Percentiles rank a stretch among this genome's conserved stretches.
These are phyloP conservation scores for Pseudozyma hubeiensis DNA, from an alignment of 1,284 basidiomycete species.

Conservation along the genomic window DNA sequence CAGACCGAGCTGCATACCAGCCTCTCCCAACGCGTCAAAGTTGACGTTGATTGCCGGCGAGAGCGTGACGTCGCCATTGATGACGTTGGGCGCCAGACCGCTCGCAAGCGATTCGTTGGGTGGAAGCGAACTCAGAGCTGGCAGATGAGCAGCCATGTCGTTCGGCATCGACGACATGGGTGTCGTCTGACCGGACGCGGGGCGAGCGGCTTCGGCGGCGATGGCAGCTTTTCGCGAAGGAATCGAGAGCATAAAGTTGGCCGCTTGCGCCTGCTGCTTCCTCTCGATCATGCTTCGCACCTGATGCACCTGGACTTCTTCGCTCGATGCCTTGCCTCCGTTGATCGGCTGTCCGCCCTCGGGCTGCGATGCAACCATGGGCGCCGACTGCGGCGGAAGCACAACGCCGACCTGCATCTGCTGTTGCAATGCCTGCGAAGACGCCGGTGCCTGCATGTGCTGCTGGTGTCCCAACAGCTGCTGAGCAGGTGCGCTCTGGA, in stretches of 20 bases:
- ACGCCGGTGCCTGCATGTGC: constrained; percentile 26
- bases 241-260: constrained; percentile 59
- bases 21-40: constrained; percentile 32
- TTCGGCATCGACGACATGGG: constrained; percentile 59
- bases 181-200: constrained; percentile 47
- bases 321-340: constrained; percentile 32
- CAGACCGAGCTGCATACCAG: constrained; percentile 25
- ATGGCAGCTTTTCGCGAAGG: constrained; percentile 46
- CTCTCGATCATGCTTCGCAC: constrained; percentile 56
- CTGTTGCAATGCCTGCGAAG: constrained; percentile 45
- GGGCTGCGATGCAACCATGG: constrained; percentile 36
- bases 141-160: constrained; percentile 52
- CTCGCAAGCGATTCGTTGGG: constrained; percentile 27
- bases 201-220: constrained; percentile 33
- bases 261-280: constrained; percentile 56
- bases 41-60: constrained; percentile 35
- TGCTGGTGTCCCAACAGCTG: constrained; percentile 26
- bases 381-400: constrained; percentile 30
- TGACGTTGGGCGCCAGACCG: constrained; percentile 26
- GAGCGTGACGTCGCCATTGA: constrained; percentile 20
- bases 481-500: constrained; percentile 20
- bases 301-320: constrained; percentile 48
- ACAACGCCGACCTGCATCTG: constrained; percentile 24
- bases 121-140: constrained; percentile 40
- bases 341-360: constrained; percentile 23